Evolutionary conservation across 139 green algal species (phyloP).

Genomic region (Tetraselmis striata): DNA sequence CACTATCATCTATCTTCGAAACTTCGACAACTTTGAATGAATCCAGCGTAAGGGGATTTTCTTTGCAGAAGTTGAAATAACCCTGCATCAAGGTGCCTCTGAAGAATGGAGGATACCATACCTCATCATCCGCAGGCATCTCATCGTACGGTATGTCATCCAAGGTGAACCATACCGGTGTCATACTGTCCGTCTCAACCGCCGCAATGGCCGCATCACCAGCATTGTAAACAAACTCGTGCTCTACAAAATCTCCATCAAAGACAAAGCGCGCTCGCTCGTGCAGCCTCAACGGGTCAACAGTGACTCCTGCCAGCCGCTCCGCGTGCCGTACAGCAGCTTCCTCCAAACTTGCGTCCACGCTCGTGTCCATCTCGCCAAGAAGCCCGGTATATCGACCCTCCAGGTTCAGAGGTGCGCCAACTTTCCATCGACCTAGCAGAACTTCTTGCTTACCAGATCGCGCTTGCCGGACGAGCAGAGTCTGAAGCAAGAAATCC

Average conservation of each 20-base stretch:
- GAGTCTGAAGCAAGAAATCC: neutral
- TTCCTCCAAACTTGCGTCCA: neutral
- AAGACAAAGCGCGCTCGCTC: neutral
- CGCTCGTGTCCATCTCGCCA: neutral
- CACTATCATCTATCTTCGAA: too few species aligned
- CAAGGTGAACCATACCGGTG: constrained; percentile 6
- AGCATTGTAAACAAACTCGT: neutral
- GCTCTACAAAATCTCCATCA: neutral
- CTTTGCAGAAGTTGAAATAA: neutral
- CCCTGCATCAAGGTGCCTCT: neutral
- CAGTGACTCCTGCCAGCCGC: neutral
- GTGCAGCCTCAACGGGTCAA: neutral
- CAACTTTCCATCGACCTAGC: neutral
- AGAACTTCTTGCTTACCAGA: neutral
- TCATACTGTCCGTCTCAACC: neutral
- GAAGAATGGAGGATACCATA: constrained; percentile 11
- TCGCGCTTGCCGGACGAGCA: neutral
- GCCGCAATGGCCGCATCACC: neutral
- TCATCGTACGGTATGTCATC: constrained; percentile 13
- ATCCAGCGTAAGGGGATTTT: too few species aligned
- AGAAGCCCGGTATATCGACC: neutral
- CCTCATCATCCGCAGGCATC: constrained; percentile 15
- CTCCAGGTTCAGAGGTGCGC: neutral
- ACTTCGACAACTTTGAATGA: too few species aligned
- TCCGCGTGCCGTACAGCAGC: neutral